Percentiles rank a stretch among this genome's conserved stretches.
phyloP scores from a whole-genome alignment of 2,329 filamentous ascomycete species.

The Alternaria ethzedia region DNA sequence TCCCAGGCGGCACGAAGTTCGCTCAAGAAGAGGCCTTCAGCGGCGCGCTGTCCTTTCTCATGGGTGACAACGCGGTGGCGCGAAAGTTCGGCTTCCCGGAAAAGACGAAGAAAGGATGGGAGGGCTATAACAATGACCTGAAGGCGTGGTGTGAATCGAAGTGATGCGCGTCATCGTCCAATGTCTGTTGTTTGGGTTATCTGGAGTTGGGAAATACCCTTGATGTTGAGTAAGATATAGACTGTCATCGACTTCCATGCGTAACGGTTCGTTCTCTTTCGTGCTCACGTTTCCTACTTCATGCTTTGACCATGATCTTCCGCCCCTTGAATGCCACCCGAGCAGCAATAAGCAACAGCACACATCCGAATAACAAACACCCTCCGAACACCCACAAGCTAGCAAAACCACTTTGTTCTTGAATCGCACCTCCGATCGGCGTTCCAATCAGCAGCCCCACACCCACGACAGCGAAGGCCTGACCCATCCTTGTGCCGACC shows the following conservation, averaged over 20 bases:
- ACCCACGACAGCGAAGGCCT: conserved; percentile 59
- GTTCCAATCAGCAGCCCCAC: conserved; percentile 63
- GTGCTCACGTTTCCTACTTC: not conserved
- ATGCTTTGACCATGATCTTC: conserved; percentile 34
- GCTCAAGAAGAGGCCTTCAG: conserved; percentile 26
- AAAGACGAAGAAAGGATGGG: conserved; percentile 18
- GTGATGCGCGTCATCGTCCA: not conserved
- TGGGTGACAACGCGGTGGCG: conserved; percentile 18
- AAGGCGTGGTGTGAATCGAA: conserved; percentile 19
- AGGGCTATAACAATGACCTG: conserved; percentile 20
- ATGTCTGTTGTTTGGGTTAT: not conserved
- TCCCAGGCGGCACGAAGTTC: conserved; percentile 23
- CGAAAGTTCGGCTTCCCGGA: conserved; percentile 13
- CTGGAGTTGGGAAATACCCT: not conserved
- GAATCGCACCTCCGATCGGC: conserved; percentile 63
- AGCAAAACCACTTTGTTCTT: conserved; percentile 53
- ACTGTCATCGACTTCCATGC: not conserved
- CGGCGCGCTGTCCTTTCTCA: conserved; percentile 20
- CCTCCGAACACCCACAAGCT: conserved; percentile 55
- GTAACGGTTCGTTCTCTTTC: not conserved
- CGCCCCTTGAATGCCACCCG: conserved; percentile 36
- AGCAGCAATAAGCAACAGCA: conserved; percentile 23
- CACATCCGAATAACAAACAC: conserved; percentile 32
- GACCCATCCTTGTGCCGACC: conserved; percentile 62
- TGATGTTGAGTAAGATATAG: not conserved